Evolutionary conservation across 1,284 basidiomycete genomes (phyloP), one percentile per base, ranked within the genome.

Genomic region (Porodaedalea pini): DNA sequence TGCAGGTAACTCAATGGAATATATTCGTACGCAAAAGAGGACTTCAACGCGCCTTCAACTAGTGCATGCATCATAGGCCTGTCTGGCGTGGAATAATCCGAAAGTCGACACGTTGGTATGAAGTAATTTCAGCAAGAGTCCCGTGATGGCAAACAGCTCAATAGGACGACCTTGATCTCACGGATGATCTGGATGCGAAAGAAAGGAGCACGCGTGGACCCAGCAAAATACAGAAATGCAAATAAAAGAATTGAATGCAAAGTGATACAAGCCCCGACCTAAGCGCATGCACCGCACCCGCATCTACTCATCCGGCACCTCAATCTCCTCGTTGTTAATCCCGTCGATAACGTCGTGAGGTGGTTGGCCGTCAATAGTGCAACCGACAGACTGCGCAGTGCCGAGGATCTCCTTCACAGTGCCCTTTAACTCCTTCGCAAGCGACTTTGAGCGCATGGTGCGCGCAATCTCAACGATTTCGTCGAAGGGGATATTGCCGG

Each of bases 281-380:
- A 48, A 48, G 19, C 7, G 19, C 7, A 15, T 27, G 19, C 21
- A 40, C 23, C 37, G 27, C 17, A 49, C 41, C 40, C 48, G 15
- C 62, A 61, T 78, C 78, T 92, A 97, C 86, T 95, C 93, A 66
- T 92, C 90, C 63, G 94, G 94, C 64, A 95, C 85, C 77, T 95
- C 94, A 66, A 97, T 82, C 77, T 97, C 94, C 62, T 95, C 97
- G 67, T 88, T 87, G 80, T 96, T 88, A 73, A 99, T 99, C 62
- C 81, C 91, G 69, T 98, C 96, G 65, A 99, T 98, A 72, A 99
- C 72, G 71, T 97, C 94, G 77, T 98, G 96, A 61, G 97, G 85
- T 55, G 91, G 89, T 73, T 86, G 82, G 68, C 96, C 95, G 71
- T 99, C 94, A 61, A 99, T 83, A 56, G 94, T 98, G 86, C 95